A percentile compares a stretch with the other conserved stretches of the same genome.
These are phyloP conservation scores for Chaetothyriales sp. DNA, from an alignment of 2,329 filamentous ascomycete genomes.

Conservation along the genomic window DNA sequence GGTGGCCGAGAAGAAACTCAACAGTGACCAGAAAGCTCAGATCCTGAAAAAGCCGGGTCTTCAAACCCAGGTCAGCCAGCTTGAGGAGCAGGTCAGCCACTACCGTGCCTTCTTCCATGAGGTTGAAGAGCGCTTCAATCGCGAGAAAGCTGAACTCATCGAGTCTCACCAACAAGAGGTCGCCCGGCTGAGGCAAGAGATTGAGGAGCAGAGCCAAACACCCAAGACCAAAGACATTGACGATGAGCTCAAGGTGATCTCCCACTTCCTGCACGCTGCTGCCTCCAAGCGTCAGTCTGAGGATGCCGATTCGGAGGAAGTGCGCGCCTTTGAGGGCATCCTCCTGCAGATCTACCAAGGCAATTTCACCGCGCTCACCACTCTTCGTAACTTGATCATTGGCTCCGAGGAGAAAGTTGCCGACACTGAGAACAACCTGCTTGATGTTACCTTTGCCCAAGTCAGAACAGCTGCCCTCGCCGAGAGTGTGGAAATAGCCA, in stretches of 20 bases:
- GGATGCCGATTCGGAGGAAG: constrained; percentile 42
- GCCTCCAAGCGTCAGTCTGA: constrained; percentile 45
- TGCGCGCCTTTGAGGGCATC: constrained; percentile 48
- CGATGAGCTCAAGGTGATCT: constrained; percentile 42
- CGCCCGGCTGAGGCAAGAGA: constrained; percentile 36
- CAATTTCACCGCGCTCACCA: constrained; percentile 41
- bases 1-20: constrained; percentile 47
- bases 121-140: constrained; percentile 39
- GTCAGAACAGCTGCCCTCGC: constrained; percentile 36
- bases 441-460: constrained; percentile 41
- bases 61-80: constrained; percentile 39
- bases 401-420: constrained; percentile 43
- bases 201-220: constrained; percentile 34
- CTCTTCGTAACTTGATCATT: constrained; percentile 45
- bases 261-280: constrained; percentile 47
- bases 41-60: constrained; percentile 47
- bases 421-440: constrained; percentile 38
- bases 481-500: constrained; percentile 22
- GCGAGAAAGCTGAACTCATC: constrained; percentile 41
- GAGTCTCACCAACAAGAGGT: constrained; percentile 42
- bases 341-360: constrained; percentile 49
- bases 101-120: constrained; percentile 46
- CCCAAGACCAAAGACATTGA: constrained; percentile 34
- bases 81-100: constrained; percentile 46
- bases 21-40: constrained; percentile 49